phyloP scores from a whole-genome alignment of 306 rosid genomes.

The Mucuna pruriens region DNA sequence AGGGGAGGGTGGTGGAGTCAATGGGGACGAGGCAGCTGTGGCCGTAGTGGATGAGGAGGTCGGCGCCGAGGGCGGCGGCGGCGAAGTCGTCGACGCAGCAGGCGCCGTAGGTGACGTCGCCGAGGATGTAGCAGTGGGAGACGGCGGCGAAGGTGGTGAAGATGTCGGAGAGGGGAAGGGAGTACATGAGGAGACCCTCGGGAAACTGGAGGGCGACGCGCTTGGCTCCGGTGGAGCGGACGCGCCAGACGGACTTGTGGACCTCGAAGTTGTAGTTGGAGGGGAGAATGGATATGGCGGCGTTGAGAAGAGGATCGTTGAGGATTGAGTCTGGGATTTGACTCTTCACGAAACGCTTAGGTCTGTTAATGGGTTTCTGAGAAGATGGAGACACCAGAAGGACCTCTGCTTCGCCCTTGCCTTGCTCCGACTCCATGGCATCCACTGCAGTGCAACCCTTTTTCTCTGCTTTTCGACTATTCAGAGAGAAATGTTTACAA shows the following conservation, averaged over 20 bases:
- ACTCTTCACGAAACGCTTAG: slow-evolving; percentile 49
- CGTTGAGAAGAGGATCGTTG: slow-evolving; percentile 52
- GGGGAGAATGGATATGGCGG: slow-evolving; percentile 55
- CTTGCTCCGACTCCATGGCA: not conserved
- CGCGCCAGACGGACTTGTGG: slow-evolving; percentile 88
- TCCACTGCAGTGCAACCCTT: too few species aligned
- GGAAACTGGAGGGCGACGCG: slow-evolving; percentile 86
- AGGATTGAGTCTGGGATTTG: slow-evolving; percentile 60
- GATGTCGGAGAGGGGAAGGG: slow-evolving; percentile 80
- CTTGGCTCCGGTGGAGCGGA: slow-evolving; percentile 63
- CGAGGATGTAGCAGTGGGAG: slow-evolving; percentile 68
- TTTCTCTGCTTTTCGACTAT: too few species aligned
- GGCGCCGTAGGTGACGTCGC: slow-evolving; percentile 86
- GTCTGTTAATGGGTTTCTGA: not conserved
- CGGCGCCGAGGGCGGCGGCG: slow-evolving; percentile 72
- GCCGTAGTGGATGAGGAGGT: slow-evolving; percentile 80
- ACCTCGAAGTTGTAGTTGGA: slow-evolving; percentile 84
- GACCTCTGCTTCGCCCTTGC: not conserved
- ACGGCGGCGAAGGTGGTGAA: slow-evolving; percentile 74
- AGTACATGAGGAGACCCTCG: slow-evolving; percentile 94
- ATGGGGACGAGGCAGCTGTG: slow-evolving; percentile 97
- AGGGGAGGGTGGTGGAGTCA: slow-evolving; percentile 75
- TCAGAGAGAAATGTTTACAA: too few species aligned
- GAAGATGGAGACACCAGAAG: not conserved
- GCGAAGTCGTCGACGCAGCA: slow-evolving; percentile 86